These are phyloP conservation scores for Camelina laxa DNA, from an alignment of 345 rosid species.

Conservation along the genomic window DNA sequence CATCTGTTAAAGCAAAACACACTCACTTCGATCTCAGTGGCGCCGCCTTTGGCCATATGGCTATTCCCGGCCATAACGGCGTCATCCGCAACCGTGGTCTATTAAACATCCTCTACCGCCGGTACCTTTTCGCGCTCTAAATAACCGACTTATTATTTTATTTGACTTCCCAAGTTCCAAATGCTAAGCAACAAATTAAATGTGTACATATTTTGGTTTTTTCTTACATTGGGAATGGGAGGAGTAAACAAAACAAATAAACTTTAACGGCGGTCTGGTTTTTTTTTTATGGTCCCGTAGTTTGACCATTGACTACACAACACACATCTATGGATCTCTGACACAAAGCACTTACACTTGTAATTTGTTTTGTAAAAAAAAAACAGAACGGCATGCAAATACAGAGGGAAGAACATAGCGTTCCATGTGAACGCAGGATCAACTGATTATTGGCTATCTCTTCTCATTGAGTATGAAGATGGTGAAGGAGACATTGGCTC, in stretches of 20 bases:
- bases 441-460: constrained; percentile 80
- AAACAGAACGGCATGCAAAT: constrained; percentile 84
- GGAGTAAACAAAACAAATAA: constrained; percentile 26
- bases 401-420: constrained; percentile 80
- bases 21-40: constrained; percentile 95
- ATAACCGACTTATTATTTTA: constrained; percentile 11
- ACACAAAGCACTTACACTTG: background rate
- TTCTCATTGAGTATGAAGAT: constrained; percentile 91
- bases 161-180: background rate
- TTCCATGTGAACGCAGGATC: constrained; percentile 94
- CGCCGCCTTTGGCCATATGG: constrained; percentile 94
- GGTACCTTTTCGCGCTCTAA: constrained; percentile 45
- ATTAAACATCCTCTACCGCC: constrained; percentile 61
- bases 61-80: constrained; percentile 62
- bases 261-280: constrained; percentile 34
- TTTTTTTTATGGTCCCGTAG: constrained; percentile 24
- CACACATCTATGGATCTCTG: constrained; percentile 19
- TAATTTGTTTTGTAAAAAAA: background rate
- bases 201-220: background rate
- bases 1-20: constrained; percentile 62
- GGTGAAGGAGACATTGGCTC: constrained; percentile 98
- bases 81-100: constrained; percentile 81
- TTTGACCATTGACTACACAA: constrained; percentile 41
- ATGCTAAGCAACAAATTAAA: constrained; percentile 31
- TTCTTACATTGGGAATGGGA: constrained; percentile 26